A percentile compares a stretch with the other conserved stretches of the same genome.
These are phyloP conservation scores for Hyaloscypha variabilis DNA, from an alignment of 495 filamentous ascomycete genomes.

Conservation along the genomic window DNA sequence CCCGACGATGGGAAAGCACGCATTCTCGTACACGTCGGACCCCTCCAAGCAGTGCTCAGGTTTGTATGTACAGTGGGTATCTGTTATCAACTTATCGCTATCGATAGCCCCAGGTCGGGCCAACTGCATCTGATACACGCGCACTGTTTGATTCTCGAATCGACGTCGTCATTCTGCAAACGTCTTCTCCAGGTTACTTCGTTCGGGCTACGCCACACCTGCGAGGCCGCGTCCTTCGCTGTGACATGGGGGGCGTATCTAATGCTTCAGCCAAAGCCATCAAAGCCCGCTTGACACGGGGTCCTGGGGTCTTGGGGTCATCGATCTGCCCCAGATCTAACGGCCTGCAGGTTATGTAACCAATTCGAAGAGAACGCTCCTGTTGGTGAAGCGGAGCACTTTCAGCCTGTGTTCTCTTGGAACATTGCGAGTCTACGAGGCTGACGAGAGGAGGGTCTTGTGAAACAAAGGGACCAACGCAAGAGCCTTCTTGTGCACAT, in stretches of 20 bases:
- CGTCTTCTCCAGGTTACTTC: not conserved
- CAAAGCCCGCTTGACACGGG: not conserved
- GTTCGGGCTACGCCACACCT: not conserved
- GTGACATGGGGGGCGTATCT: not conserved
- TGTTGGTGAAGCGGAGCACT: not conserved
- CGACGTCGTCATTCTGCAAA: slow-evolving; percentile 5
- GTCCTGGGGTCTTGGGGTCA: not conserved
- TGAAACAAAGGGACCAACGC: not conserved
- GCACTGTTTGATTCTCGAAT: not conserved
- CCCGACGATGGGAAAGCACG: too few species aligned
- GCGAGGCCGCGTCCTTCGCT: slow-evolving; percentile 4
- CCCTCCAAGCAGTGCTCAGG: too few species aligned
- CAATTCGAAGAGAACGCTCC: not conserved
- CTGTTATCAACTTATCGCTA: too few species aligned
- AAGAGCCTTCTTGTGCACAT: not conserved
- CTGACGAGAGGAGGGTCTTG: not conserved
- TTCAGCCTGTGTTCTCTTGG: not conserved
- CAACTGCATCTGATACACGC: not conserved
- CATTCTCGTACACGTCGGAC: too few species aligned
- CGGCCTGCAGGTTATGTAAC: slow-evolving; percentile 5
- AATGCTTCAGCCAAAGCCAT: not conserved
- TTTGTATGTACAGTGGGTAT: too few species aligned
- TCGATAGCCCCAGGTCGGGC: not conserved
- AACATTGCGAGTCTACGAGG: not conserved
- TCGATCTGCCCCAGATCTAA: slow-evolving; percentile 1